A percentile compares a stretch with the other conserved stretches of the same genome.
Conservation (phyloP, 164 flowering plant species). For the Macadamia integrifolia region DNA sequence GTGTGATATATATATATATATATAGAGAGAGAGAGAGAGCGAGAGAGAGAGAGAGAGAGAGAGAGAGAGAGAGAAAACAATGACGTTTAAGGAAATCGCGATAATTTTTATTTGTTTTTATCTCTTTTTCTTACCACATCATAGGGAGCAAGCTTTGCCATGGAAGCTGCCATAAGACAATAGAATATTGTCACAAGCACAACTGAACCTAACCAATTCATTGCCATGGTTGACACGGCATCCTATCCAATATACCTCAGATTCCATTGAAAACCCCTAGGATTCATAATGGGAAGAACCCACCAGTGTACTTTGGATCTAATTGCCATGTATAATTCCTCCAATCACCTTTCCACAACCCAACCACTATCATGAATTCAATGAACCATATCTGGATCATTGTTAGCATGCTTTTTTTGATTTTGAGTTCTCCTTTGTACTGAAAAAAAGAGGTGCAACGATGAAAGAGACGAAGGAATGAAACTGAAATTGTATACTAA, state of each 20-base stretch:
- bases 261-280: slow-evolving; percentile 65
- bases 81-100: no score
- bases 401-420: slow-evolving; percentile 72
- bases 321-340: slow-evolving; percentile 37
- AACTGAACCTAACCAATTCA: slow-evolving; percentile 75
- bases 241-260: slow-evolving; percentile 83
- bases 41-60: no score
- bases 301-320: slow-evolving; percentile 11
- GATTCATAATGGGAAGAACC: slow-evolving; percentile 57
- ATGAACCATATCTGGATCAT: slow-evolving; percentile 69
- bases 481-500: no score
- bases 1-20: no score
- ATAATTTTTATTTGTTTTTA: no score
- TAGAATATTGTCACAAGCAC: slow-evolving; percentile 58
- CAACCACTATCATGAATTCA: slow-evolving; percentile 58
- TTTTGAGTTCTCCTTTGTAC: slow-evolving; percentile 84
- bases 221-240: slow-evolving; percentile 88
- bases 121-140: slow-evolving; percentile 40
- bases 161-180: slow-evolving; percentile 84
- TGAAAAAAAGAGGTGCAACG: slow-evolving; percentile 26
- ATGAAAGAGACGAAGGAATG: slow-evolving; percentile 6
- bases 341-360: slow-evolving; percentile 53
- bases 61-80: no score
- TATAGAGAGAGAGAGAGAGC: no score
- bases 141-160: slow-evolving; percentile 72